Evolutionary conservation across 2,329 filamentous ascomycete genomes (phyloP), one percentile per base, ranked within the genome.

Genomic region (Coniochaeta sp.): DNA sequence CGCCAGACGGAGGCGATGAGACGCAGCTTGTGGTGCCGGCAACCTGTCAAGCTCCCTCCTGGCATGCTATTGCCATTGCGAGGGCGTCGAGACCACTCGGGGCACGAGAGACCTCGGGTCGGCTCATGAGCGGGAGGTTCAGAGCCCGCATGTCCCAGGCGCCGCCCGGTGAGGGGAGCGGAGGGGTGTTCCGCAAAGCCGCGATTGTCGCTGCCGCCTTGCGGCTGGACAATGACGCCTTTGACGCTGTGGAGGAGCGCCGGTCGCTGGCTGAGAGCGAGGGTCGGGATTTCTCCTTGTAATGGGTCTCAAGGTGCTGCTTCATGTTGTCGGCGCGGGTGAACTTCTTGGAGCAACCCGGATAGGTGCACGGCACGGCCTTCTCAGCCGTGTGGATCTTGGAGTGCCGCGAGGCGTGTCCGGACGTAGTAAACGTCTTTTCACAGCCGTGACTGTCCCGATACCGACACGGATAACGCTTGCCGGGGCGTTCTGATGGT

Each of bases 241-340:
- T 65, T n/a, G 60, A 56, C 1, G 59, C 59, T 3, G 61, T 42
- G 26, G 72, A 70, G 17, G 70, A 68, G 58, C 65, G 63, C 19
- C 65, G 65, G 1, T 68, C 63, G 30, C 63, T 60, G 16, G 63
- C 63, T 9, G 65, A 63, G 6, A 67, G 52, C 2, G 68, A 66
- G 14, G 66, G 65, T 10, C 71, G 62, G 9, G 67, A 66, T 74
- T 83, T 83, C 64, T 86, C 81, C 73, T 86, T 87, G 74, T 84
- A 88, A 72, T 93, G 89, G 0, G 89, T 92, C 67, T 90, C 84
- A 32, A 90, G 81, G 68, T 93, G 89, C 75, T 92, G 89, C 79
- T 91, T 91, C 89, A 93, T 93, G 78, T 93, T 93, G 79, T 93
- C 89, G 66, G 88, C 87, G 64, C 89, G 87, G 12, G 89, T 91